Evolutionary conservation across 352 stramenopile species (phyloP), one percentile per base, ranked within the genome.

Genomic region (Pythium aristosporum): DNA sequence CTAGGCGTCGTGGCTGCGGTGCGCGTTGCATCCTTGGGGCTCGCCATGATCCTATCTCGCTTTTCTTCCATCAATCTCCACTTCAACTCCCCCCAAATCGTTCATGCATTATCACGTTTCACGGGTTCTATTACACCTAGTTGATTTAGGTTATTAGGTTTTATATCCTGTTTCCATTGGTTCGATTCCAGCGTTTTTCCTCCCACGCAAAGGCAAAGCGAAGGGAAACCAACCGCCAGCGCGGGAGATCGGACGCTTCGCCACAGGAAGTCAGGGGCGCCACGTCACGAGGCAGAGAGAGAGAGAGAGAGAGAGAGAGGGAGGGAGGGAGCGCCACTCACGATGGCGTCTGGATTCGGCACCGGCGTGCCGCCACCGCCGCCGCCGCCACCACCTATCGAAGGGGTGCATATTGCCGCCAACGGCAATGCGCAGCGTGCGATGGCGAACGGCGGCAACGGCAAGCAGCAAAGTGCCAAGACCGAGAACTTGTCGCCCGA

Each of bases 111-210:
- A 73, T 68, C 66, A 49, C 44, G 42, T 73, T 68, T 66, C 34
- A 56, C 1, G 50, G 66, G 65, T 21, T 42, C 8, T 7, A 16
- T 37, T 11, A 13, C 18, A 13, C 20, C 21, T 48, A 72, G 65
- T 51, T 65, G 67, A 2, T 67, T 72, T 61, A 72, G 65, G 65
- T 72, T 67, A 64, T 72, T 61, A 72, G 65, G 65, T 72, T 67
- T 63, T 67, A 60, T 36, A 59, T 44, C 44, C 21, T 62, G 10
- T 34, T 66, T 63, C 65, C 52, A 72, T 67, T 72, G 52, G 65
- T 64, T 63, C 41, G 43, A 68, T 62, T 62, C 52, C 37, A 49
- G 34, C 7, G 41, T 6, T 57, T 61, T 48, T 56, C 42, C 55
- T 61, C 41, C 37, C 36, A 34, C 46, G 46, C 37, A 20, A 57